Evolutionary conservation across 1,284 basidiomycete species (phyloP).

Genomic region (Ganoderma lucidum): DNA sequence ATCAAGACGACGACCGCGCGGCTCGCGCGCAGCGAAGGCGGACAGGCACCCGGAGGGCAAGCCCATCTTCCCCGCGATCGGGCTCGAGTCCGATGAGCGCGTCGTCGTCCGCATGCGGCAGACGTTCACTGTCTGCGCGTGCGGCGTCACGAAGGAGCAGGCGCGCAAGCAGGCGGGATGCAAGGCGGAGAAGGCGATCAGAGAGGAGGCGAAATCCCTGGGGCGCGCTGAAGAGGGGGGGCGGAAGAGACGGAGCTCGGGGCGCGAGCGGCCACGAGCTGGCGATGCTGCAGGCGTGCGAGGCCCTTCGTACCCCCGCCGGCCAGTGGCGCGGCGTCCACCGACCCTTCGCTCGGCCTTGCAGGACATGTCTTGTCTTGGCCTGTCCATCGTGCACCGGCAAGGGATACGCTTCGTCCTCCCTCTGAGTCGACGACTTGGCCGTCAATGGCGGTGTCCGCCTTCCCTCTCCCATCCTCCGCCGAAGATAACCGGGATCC

Average conservation of each 20-base stretch:
- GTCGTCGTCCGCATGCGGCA: neutral
- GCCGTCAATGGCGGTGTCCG: slow-evolving; percentile 62
- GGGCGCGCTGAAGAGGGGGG: too few species aligned
- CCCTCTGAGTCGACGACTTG: slow-evolving; percentile 53
- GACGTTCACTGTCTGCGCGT: neutral
- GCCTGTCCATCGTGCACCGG: slow-evolving; percentile 59
- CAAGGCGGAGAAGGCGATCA: slow-evolving; percentile 34
- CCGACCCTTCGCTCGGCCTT: slow-evolving; percentile 44
- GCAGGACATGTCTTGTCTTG: slow-evolving; percentile 75
- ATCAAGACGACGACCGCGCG: neutral
- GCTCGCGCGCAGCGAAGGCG: neutral
- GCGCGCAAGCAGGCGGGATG: too few species aligned
- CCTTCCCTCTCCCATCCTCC: slow-evolving; percentile 61
- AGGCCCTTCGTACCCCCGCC: too few species aligned
- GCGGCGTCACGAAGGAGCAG: neutral
- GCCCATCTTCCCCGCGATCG: neutral
- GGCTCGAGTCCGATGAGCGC: neutral
- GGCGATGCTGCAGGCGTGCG: too few species aligned
- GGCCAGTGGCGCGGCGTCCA: too few species aligned
- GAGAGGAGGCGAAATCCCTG: too few species aligned
- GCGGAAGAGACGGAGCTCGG: too few species aligned
- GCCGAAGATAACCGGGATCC: slow-evolving; percentile 6
- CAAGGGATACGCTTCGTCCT: slow-evolving; percentile 33
- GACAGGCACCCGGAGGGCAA: neutral
- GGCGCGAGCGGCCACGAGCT: too few species aligned